Conservation (phyloP, 2,329 filamentous ascomycete genomes). For the Colletotrichum tabaci region DNA sequence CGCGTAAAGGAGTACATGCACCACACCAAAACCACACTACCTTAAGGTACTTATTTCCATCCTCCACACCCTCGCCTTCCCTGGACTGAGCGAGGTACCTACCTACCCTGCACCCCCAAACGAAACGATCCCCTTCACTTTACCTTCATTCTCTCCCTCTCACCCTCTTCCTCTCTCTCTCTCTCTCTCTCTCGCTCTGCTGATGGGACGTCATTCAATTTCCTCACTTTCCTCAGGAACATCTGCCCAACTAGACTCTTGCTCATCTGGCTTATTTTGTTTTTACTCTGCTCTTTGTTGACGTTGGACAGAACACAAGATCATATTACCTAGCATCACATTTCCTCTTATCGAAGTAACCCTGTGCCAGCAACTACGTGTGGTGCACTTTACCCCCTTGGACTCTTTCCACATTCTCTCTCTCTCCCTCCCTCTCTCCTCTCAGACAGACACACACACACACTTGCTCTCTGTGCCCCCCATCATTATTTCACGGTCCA, state of each 20-base stretch:
- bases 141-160: slow-evolving; percentile 10
- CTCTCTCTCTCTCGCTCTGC: background rate
- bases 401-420: slow-evolving; percentile 25
- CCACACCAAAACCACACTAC: background rate
- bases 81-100: background rate
- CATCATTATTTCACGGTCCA: slow-evolving; percentile 42
- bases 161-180: slow-evolving; percentile 9
- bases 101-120: slow-evolving; percentile 39
- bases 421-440: slow-evolving; percentile 12
- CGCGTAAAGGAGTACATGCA: slow-evolving; percentile 22
- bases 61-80: slow-evolving; percentile 22
- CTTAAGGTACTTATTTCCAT: slow-evolving; percentile 7
- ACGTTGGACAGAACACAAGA: slow-evolving; percentile 11
- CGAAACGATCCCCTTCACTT: slow-evolving; percentile 36
- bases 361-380: slow-evolving; percentile 25
- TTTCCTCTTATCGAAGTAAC: slow-evolving; percentile 5
- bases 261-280: background rate
- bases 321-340: slow-evolving; percentile 6
- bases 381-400: slow-evolving; percentile 30
- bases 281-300: slow-evolving; percentile 5
- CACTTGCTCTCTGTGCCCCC: slow-evolving; percentile 12
- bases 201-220: slow-evolving; percentile 18
- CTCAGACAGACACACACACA: too few species aligned
- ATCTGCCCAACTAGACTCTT: background rate
- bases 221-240: slow-evolving; percentile 14